Evolutionary conservation across 768 basidiomycete genomes (phyloP).

Genomic region (Neoboletus subvelutipes): DNA sequence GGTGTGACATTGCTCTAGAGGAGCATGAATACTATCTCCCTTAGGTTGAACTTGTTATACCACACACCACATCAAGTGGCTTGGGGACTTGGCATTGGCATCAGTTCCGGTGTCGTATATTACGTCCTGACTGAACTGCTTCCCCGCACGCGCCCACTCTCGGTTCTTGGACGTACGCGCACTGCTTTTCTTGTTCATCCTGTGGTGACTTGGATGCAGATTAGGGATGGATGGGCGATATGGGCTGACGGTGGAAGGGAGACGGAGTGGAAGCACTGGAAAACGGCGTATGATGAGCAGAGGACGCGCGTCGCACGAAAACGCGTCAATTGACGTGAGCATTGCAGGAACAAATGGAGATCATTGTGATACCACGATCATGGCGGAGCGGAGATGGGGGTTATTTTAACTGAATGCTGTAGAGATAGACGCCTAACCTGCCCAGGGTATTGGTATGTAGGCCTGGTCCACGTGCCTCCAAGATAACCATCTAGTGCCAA

Average conservation of each 20-base stretch:
- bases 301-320: constrained; percentile 19
- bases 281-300: constrained; percentile 50
- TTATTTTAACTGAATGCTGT: constrained; percentile 12
- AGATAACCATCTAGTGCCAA: not conserved
- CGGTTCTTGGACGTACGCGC: constrained; percentile 52
- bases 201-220: constrained; percentile 60
- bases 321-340: constrained; percentile 11
- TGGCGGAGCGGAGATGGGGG: constrained; percentile 49
- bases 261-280: constrained; percentile 69
- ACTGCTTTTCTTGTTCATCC: constrained; percentile 53
- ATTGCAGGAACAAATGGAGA: not conserved
- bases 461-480: not conserved
- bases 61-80: constrained; percentile 70
- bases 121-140: constrained; percentile 61
- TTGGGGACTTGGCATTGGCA: constrained; percentile 73
- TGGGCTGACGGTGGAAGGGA: constrained; percentile 81
- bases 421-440: not conserved
- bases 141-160: constrained; percentile 52
- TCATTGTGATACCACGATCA: constrained; percentile 39
- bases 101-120: constrained; percentile 47
- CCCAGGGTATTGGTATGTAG: no score
- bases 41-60: constrained; percentile 69
- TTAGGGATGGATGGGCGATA: constrained; percentile 80
- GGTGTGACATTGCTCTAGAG: not conserved
- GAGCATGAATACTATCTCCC: not conserved